A percentile compares a stretch with the other conserved stretches of the same genome.
These are phyloP conservation scores for Rehmannia glutinosa DNA, from an alignment of 257 asterid species.

Conservation along the genomic window DNA sequence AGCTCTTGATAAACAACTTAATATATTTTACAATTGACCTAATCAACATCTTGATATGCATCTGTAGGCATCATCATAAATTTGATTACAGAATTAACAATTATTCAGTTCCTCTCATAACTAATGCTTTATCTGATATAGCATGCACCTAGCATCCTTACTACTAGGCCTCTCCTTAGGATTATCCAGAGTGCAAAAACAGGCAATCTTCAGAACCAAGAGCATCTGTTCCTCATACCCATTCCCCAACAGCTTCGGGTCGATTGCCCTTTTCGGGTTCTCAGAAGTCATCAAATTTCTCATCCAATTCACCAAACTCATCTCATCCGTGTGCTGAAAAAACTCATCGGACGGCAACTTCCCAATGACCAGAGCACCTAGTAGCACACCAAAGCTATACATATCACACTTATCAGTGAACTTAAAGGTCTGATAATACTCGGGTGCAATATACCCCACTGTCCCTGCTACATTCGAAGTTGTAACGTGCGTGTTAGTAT, in stretches of 20 bases:
- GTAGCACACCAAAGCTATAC: constrained; percentile 75
- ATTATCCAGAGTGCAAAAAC: constrained; percentile 76
- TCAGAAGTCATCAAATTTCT: constrained; percentile 76
- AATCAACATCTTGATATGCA: constrained; percentile 23
- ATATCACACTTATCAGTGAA: constrained; percentile 91
- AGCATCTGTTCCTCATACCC: constrained; percentile 92
- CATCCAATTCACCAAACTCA: constrained; percentile 86
- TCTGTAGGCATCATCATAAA: background rate
- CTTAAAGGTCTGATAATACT: constrained; percentile 80
- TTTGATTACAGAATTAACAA: background rate
- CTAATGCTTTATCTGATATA: constrained; percentile 65
- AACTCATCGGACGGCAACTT: constrained; percentile 79
- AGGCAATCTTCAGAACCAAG: constrained; percentile 85
- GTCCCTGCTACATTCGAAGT: constrained; percentile 89
- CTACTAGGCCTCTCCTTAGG: constrained; percentile 92
- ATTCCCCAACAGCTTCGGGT: constrained; percentile 51
- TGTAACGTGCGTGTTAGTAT: constrained; percentile 60
- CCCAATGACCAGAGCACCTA: constrained; percentile 65
- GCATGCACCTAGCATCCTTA: constrained; percentile 81
- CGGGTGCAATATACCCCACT: constrained; percentile 86
- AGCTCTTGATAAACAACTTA: background rate
- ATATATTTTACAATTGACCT: constrained; percentile 12
- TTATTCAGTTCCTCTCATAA: constrained; percentile 8
- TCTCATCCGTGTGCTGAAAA: constrained; percentile 67
- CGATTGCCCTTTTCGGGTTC: constrained; percentile 71